Conservation (phyloP, 495 filamentous ascomycete genomes). For the Penicillium ucsense region DNA sequence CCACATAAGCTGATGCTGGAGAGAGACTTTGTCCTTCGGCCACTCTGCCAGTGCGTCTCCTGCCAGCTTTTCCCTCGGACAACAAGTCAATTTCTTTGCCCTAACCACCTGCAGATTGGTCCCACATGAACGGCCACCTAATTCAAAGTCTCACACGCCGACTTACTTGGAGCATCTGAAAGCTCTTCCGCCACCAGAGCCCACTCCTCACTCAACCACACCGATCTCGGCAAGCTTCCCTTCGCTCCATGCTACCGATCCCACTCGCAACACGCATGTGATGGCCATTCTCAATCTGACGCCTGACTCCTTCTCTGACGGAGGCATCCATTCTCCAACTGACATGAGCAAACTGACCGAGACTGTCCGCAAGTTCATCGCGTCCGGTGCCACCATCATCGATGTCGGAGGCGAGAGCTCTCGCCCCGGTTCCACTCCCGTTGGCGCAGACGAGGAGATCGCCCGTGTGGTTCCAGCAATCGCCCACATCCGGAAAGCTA, state of each 20-base stretch:
- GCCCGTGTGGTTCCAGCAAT: conserved; percentile 71
- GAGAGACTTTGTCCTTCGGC: conserved; percentile 85
- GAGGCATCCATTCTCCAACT: conserved; percentile 49
- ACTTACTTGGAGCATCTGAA: conserved; percentile 49
- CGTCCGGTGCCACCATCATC: conserved; percentile 67
- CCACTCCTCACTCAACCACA: conserved; percentile 55
- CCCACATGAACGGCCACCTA: conserved; percentile 44
- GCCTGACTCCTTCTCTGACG: conserved; percentile 95
- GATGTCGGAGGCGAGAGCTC: conserved; percentile 93
- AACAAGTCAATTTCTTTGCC: neutral
- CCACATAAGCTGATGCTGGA: conserved; percentile 83
- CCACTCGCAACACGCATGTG: conserved; percentile 59
- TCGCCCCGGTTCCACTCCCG: conserved; percentile 57
- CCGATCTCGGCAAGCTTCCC: conserved; percentile 50
- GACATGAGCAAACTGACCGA: conserved; percentile 30
- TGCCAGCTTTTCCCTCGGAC: neutral
- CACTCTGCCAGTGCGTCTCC: conserved; percentile 64
- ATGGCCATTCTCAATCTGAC: conserved; percentile 97
- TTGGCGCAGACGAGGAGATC: conserved; percentile 64
- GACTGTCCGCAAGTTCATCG: conserved; percentile 50
- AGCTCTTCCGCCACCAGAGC: conserved; percentile 44
- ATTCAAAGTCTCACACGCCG: conserved; percentile 16
- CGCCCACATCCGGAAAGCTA: conserved; percentile 52
- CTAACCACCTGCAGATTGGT: conserved; percentile 43
- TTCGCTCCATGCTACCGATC: conserved; percentile 53